Percentiles rank a stretch among this genome's conserved stretches.
Evolutionary conservation across 495 filamentous ascomycete genomes (phyloP).

Genomic region (Pyrenula aspistea): DNA sequence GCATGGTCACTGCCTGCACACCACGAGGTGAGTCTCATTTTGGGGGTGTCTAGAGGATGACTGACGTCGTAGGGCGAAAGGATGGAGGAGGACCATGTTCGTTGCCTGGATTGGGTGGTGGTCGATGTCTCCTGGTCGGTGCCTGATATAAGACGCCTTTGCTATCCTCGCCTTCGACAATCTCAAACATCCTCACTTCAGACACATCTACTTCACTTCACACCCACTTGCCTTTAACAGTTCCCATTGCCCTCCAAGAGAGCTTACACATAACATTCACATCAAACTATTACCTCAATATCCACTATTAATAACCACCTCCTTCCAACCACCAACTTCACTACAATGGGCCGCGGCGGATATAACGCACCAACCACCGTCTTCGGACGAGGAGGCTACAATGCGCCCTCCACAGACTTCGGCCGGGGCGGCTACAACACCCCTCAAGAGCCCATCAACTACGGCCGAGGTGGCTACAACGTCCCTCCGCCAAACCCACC

Average conservation of each 20-base stretch:
- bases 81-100: neutral
- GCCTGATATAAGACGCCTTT: neutral
- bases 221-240: no score
- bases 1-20: no score
- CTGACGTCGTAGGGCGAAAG: neutral
- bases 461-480: neutral
- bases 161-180: neutral
- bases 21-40: neutral
- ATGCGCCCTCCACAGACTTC: neutral
- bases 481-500: neutral
- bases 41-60: neutral
- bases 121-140: neutral
- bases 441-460: neutral
- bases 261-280: no score
- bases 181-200: neutral
- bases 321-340: neutral
- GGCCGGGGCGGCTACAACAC: neutral
- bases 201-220: neutral
- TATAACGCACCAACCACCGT: neutral
- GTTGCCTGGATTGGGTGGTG: neutral
- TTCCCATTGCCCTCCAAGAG: no score
- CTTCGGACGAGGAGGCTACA: neutral
- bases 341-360: neutral
- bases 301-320: no score
- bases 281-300: no score